phyloP scores from a whole-genome alignment of 2,329 filamentous ascomycete genomes.

The Xylaria multiplex region DNA sequence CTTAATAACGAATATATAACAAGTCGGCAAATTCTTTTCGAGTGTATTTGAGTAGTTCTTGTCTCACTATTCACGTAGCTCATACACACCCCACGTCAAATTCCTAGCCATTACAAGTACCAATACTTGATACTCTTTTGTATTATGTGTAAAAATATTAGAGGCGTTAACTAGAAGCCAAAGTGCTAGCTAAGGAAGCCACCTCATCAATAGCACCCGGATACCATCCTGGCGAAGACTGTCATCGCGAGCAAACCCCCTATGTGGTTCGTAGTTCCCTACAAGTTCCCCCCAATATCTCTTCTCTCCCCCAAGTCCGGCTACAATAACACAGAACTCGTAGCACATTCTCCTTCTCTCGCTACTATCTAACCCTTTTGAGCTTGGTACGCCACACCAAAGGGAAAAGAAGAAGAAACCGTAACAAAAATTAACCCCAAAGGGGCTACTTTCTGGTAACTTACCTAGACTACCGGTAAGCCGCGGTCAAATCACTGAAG shows the following conservation, averaged over 20 bases:
- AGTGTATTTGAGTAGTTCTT: too few relatives aligned
- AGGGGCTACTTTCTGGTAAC: neutral
- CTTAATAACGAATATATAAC: too few relatives aligned
- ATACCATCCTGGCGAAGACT: neutral
- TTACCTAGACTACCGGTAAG: constrained; percentile 27
- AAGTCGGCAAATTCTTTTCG: too few relatives aligned
- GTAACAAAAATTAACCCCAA: too few relatives aligned
- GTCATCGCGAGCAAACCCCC: neutral
- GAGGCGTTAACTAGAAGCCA: neutral
- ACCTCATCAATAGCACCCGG: too few relatives aligned
- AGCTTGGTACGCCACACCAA: neutral
- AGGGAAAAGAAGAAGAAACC: neutral
- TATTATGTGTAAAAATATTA: too few relatives aligned
- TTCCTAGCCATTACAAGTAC: too few relatives aligned
- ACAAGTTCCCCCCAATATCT: too few relatives aligned
- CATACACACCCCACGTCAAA: too few relatives aligned
- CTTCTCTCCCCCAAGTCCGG: neutral
- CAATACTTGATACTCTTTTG: too few relatives aligned
- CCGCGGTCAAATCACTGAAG: constrained; percentile 10
- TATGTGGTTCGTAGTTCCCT: neutral
- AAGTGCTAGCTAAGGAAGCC: neutral
- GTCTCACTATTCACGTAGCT: too few relatives aligned
- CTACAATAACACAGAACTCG: neutral
- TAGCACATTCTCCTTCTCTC: neutral
- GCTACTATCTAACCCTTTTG: neutral